phyloP scores from a whole-genome alignment of 495 filamentous ascomycete genomes.

The Neurospora sp. region DNA sequence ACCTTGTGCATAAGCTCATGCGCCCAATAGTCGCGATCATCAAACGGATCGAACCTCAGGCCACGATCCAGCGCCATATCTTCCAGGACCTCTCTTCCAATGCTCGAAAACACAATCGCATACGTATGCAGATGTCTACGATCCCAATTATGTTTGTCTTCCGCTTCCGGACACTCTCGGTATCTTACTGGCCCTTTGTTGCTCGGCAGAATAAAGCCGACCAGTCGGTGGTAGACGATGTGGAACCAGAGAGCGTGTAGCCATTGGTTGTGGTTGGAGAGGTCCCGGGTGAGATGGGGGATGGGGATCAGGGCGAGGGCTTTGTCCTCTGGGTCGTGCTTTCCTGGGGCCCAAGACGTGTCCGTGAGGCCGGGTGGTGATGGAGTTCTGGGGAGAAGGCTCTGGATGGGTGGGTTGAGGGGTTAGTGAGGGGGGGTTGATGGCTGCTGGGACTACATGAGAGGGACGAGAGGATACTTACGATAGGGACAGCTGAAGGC shows the following conservation, averaged over 20 bases:
- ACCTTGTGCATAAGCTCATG: background rate
- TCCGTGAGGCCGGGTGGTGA: background rate
- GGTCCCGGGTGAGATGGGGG: background rate
- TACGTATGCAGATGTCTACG: background rate
- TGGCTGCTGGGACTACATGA: fast-evolving
- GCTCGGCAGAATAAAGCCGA: background rate
- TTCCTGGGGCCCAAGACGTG: background rate
- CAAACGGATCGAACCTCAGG: background rate
- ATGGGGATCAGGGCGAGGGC: background rate
- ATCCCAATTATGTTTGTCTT: background rate
- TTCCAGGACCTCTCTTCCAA: background rate
- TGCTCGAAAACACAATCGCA: background rate
- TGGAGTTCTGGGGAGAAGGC: background rate
- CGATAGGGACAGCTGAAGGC: background rate
- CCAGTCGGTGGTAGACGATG: background rate
- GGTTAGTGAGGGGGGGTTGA: background rate
- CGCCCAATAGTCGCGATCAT: background rate
- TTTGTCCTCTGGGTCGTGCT: background rate
- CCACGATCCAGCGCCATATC: background rate
- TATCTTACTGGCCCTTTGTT: background rate
- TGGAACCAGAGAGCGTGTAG: background rate
- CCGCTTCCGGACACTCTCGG: background rate
- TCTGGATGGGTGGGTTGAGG: background rate
- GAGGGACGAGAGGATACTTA: fast-evolving
- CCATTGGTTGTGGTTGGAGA: background rate